Evolutionary conservation across 768 basidiomycete species (phyloP), one percentile per base, ranked within the genome.

Genomic region (Rhodotorula paludigena): DNA sequence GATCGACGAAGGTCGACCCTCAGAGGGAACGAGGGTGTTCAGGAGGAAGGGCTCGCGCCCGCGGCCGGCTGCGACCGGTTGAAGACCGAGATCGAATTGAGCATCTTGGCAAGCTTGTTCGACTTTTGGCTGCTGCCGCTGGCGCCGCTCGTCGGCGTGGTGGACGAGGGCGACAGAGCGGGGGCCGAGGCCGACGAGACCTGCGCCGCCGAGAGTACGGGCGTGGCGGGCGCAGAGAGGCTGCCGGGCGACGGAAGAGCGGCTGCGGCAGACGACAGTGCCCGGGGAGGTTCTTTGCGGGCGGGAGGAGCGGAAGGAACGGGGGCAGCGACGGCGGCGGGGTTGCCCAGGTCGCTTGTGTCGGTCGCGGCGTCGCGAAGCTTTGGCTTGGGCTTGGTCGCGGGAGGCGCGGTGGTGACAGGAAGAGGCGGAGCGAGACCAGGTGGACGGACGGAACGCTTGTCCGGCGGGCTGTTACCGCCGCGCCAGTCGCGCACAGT

Each of bases 91-190:
- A 71, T 71, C 38, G 42, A 52, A 55, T 57, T 61, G 53, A 72
- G 53, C 66, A 72, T 68, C 60, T 64, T 64, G 23, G 60, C 63
- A 20, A 72, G 57, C 57, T 68, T 68, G 66, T 65, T 64, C 55
- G 51, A 54, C 62, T 59, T 63, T 33, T 51, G 20, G 42, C 33
- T 4, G 60, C 54, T 55, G 32, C 49, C 41, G 11, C 21, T 14
- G 23, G 23, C n/a, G 42, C 32, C 39, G n/a, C 45, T 14, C 20
- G 21, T 47, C 8, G 45, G 45, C 6, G 25, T n/a, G n/a, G 39
- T 42, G 18, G 56, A 57, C 41, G 21, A 41, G 15, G 16, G 63
- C 35, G 49, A 52, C 30, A 38, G 6, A 3, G 30, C 49, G 9
- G 52, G 52, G 9, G 52, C 33, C 33, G 55, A 38, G 4, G 52